Conservation (phyloP, 108 stramenopile genomes). For the Craspedostauros australis region DNA sequence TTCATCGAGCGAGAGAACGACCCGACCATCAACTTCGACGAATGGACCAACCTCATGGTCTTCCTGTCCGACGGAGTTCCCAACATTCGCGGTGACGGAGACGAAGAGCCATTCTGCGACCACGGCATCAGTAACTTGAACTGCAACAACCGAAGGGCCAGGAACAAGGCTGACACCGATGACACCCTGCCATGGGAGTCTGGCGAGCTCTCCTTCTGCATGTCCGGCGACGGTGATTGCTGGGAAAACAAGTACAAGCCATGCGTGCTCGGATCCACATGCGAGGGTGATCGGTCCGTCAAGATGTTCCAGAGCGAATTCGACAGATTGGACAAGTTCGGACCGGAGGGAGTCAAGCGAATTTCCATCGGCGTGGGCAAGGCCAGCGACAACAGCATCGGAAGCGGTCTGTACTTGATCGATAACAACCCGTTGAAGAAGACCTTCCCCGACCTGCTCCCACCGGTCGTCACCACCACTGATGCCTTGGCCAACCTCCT, state of each 20-base stretch:
- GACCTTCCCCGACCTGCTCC: constrained; percentile 1
- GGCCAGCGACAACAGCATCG: constrained; percentile 5
- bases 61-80: constrained; percentile 34
- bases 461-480: background rate
- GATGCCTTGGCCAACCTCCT: constrained; percentile 5
- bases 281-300: background rate
- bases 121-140: background rate
- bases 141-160: background rate
- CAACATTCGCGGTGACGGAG: constrained; percentile 29
- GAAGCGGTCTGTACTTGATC: constrained; percentile 11
- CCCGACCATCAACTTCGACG: background rate
- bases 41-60: constrained; percentile 20
- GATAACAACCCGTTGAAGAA: constrained; percentile 8
- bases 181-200: background rate
- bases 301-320: constrained; percentile 18
- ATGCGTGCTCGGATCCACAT: constrained; percentile 10
- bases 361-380: constrained; percentile 26
- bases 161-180: background rate
- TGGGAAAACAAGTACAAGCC: background rate
- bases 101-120: constrained; percentile 11
- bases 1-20: constrained; percentile 14
- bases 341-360: constrained; percentile 11
- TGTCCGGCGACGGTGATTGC: background rate
- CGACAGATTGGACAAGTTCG: constrained; percentile 1
- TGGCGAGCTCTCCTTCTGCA: background rate